phyloP scores from a whole-genome alignment of 2,329 filamentous ascomycete species.

The Aspergillus thermomutatus region DNA sequence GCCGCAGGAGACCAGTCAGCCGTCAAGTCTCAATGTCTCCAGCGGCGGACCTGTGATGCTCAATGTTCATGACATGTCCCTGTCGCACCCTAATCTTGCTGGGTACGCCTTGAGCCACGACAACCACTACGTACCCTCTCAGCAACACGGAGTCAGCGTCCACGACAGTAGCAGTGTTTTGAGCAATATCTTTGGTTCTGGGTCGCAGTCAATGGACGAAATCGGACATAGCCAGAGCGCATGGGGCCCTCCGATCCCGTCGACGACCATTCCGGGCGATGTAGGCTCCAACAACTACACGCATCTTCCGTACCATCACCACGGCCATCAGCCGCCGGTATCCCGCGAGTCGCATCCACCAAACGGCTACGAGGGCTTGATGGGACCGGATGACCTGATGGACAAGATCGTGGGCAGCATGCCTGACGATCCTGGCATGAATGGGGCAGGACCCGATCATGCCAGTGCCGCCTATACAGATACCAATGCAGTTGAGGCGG shows the following conservation, averaged over 20 bases:
- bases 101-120: conserved; percentile 32
- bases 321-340: conserved; percentile 28
- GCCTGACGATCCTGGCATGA: conserved; percentile 30
- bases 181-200: conserved; percentile 30
- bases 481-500: conserved; percentile 29
- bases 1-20: conserved; percentile 30
- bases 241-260: conserved; percentile 27
- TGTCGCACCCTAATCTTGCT: conserved; percentile 28
- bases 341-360: conserved; percentile 32
- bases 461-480: conserved; percentile 28
- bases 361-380: conserved; percentile 31
- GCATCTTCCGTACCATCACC: conserved; percentile 29
- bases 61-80: conserved; percentile 33
- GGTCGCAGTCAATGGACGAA: conserved; percentile 33
- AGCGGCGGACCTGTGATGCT: conserved; percentile 31
- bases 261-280: conserved; percentile 29
- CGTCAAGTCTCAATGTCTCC: conserved; percentile 26
- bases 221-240: conserved; percentile 28
- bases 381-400: conserved; percentile 35
- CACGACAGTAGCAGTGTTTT: conserved; percentile 33
- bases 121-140: conserved; percentile 32
- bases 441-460: conserved; percentile 34
- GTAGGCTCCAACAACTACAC: conserved; percentile 28
- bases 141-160: conserved; percentile 25
- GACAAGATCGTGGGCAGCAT: conserved; percentile 37